Evolutionary conservation across 345 rosid species (phyloP), one percentile per base, ranked within the genome.

Genomic region (Moricandia moricandioides): DNA sequence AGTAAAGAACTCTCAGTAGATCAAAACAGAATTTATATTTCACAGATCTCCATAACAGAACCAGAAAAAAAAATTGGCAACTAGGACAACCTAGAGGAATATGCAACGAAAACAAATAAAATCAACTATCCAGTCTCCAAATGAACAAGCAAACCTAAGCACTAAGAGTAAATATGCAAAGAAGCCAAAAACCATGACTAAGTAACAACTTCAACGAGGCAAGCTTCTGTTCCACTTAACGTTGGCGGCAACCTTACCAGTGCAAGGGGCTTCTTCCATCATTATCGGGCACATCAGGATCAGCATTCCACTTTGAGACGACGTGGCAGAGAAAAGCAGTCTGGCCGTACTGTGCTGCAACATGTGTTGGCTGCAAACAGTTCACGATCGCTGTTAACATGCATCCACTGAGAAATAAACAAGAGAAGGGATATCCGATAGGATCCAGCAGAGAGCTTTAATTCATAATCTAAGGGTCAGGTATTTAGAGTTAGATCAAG

Each of bases 271-370:
- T 91, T 85, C 98, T 82, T 78, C 99, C 98, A 76, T 92, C 96
- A 82, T 86, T 87, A 83, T 96, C 99, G 29, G 99, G 96, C 68
- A 88, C 83, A 86, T 96, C 98, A 34, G 98, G 95, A 75, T 92
- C 97, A 54, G 97, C 93, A 88, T 92, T 96, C 98, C 99, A 92
- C 85, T 91, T 91, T 65, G 96, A 96, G 82, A 96, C 89, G 57
- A 92, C 59, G 75, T 88, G 88, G 81, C 92, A 92, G 51, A 96
- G 90, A 80, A 91, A 92, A 83, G 98, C 87, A 26, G 98, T 91
- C 87, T 96, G 99, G 69, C 99, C 98, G 85, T 92, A 88, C 78
- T 96, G 98, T 56, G 98, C 97, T 12, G 98, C 98, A 79, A 96
- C 93, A 80, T 96, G 98, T 45, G 98, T 89, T 69, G 91, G 60